These are phyloP conservation scores for Pelagophyceae sp. DNA, from an alignment of 352 stramenopile genomes.

Conservation along the genomic window DNA sequence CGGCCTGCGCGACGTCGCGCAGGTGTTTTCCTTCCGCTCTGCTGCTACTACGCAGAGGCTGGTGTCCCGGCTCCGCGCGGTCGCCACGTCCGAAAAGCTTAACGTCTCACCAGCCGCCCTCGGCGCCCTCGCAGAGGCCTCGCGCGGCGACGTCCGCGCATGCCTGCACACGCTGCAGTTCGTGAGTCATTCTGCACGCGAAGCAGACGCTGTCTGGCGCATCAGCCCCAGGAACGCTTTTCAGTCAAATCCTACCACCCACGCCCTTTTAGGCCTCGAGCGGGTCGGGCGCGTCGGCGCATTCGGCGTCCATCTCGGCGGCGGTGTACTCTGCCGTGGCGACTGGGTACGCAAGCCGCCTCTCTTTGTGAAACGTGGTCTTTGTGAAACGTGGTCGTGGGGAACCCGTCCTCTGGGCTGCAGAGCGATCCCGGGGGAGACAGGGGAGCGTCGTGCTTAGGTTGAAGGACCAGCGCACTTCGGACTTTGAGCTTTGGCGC, in stretches of 20 bases:
- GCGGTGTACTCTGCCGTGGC: conserved; percentile 58
- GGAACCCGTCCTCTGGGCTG: no score
- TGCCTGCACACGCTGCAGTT: conserved; percentile 94
- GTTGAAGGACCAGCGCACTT: conserved; percentile 46
- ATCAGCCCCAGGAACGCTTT: no score
- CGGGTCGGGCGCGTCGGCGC: no score
- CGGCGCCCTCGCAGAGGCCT: conserved; percentile 51
- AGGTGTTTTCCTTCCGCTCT: conserved; percentile 79
- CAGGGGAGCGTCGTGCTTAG: conserved; percentile 43
- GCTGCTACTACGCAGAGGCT: conserved; percentile 67
- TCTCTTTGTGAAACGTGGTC: no score
- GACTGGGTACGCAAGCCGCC: no score
- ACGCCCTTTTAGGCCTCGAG: no score
- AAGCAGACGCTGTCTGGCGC: no score
- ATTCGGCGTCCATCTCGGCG: conserved; percentile 31
- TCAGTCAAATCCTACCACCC: no score
- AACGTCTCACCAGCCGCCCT: conserved; percentile 56
- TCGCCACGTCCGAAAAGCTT: conserved; percentile 76
- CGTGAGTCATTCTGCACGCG: no score
- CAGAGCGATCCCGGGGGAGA: no score
- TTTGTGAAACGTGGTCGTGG: no score
- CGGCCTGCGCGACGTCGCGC: conserved; percentile 79
- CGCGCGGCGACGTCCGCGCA: conserved; percentile 79
- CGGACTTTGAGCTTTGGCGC: conserved; percentile 40
- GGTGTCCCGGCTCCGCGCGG: conserved; percentile 71